Evolutionary conservation across 192 early-diverging fungal genomes (phyloP).

Genomic region (Haplosporangium gracile): DNA sequence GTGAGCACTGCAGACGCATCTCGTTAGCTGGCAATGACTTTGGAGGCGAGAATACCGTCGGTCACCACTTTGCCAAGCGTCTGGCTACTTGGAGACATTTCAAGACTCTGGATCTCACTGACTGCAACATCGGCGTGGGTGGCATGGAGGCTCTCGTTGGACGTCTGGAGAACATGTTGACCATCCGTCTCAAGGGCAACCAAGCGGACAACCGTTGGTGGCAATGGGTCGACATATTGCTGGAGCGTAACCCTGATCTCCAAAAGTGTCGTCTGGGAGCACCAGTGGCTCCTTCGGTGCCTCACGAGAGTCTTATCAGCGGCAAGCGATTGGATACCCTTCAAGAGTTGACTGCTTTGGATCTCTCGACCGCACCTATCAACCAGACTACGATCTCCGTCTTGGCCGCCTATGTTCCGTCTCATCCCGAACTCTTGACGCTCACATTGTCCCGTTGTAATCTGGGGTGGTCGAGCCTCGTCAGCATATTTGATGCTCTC

Average conservation of each 20-base stretch:
- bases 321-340: slow-evolving; percentile 7
- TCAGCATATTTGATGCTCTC: slow-evolving; percentile 25
- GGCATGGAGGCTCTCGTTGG: slow-evolving; percentile 32
- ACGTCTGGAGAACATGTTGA: slow-evolving; percentile 28
- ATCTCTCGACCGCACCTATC: slow-evolving; percentile 33
- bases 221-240: slow-evolving; percentile 43
- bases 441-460: slow-evolving; percentile 22
- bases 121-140: slow-evolving; percentile 44
- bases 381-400: slow-evolving; percentile 21
- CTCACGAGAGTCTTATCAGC: slow-evolving; percentile 7
- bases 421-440: slow-evolving; percentile 12
- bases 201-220: slow-evolving; percentile 37
- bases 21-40: slow-evolving; percentile 46
- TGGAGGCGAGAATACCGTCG: slow-evolving; percentile 35
- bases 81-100: slow-evolving; percentile 33
- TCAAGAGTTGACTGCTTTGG: slow-evolving; percentile 22
- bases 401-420: background rate
- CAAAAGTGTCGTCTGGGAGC: slow-evolving; percentile 42
- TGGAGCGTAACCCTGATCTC: slow-evolving; percentile 29
- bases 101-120: slow-evolving; percentile 35
- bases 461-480: slow-evolving; percentile 25
- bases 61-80: slow-evolving; percentile 22
- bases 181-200: slow-evolving; percentile 41
- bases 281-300: background rate
- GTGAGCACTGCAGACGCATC: slow-evolving; percentile 33